Conservation (phyloP, 768 basidiomycete genomes). For the Auricularia heimuer region DNA sequence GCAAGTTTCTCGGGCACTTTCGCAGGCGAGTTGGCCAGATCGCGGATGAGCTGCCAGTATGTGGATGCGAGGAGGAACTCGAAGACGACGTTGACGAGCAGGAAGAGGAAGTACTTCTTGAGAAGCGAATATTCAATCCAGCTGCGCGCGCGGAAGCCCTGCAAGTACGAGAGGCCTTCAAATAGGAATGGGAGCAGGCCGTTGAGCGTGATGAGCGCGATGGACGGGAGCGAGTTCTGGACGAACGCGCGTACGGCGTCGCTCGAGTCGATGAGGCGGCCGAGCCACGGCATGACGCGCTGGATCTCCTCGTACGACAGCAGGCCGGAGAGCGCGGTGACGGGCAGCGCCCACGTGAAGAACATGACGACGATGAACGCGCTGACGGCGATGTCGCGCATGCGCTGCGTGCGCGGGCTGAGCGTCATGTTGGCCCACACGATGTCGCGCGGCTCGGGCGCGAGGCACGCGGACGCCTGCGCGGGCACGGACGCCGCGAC, state of each 20-base stretch:
- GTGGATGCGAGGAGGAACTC: constrained; percentile 89
- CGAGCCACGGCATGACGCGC: constrained; percentile 81
- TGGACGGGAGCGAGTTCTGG: constrained; percentile 87
- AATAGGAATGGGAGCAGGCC: constrained; percentile 80
- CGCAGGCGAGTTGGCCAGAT: constrained; percentile 86
- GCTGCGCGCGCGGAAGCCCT: constrained; percentile 83
- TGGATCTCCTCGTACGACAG: constrained; percentile 92
- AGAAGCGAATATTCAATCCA: constrained; percentile 89
- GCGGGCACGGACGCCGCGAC: constrained; percentile 64
- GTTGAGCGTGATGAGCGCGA: constrained; percentile 86
- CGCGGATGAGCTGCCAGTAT: constrained; percentile 83
- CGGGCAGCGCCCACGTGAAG: constrained; percentile 89
- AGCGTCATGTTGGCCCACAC: constrained; percentile 87
- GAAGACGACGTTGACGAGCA: constrained; percentile 86
- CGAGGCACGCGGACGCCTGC: constrained; percentile 58
- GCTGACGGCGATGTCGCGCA: constrained; percentile 65
- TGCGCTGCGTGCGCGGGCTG: constrained; percentile 43
- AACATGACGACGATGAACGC: constrained; percentile 61
- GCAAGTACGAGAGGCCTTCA: constrained; percentile 89
- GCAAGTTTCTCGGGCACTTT: constrained; percentile 94
- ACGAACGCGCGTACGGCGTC: constrained; percentile 76
- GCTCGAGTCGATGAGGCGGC: constrained; percentile 71
- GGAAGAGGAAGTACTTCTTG: constrained; percentile 93
- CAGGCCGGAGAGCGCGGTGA: constrained; percentile 74
- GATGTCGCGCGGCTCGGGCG: constrained; percentile 92